Evolutionary conservation across 768 basidiomycete species (phyloP), one percentile per base, ranked within the genome.

Genomic region (Macrolepiota dolichaula): DNA sequence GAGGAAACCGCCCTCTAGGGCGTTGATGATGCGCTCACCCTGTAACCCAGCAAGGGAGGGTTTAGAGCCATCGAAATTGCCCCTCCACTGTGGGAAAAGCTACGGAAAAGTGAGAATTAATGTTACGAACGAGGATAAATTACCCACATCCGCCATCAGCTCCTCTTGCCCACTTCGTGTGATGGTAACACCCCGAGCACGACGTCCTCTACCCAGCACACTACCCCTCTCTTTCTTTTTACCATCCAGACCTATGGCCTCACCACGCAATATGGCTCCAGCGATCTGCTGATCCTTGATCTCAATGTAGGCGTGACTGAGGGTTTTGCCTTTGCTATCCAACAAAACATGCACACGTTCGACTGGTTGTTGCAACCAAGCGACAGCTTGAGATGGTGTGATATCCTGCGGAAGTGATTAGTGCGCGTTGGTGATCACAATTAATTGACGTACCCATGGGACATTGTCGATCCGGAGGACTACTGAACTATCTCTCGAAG

Each of bases 401-500:
- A 94, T 92, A 70, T 94, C 92, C 91, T 93, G 60, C 1, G 59
- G 27, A 55, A 38, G 62, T 32, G 24, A 50, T 49, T 19, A 50
- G 29, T n/a, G 13, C 11, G 6, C 22, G 10, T 37, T 29, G 62
- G 55, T 55, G 25, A 40, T 35, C 24, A 32, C 42, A 24, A 52
- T 12, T 13, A 25, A 50, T 19, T 5, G 15, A 53, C 59, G 35
- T 46, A 53, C 59, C 59, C 59, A 60, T 53, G 92, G 92, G 57
- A 94, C 91, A 67, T 94, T 94, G 70, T 94, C 92, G 65, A 94
- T 89, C 25, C 92, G 79, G 47, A 94, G 79, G 12, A 94, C 91
- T 32, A 86, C 78, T 25, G 80, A 75, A 37, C 84, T 81, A 47
- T 73, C 51, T 67, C 67, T 69, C 4, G 50, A 64, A n/a, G 55